These are phyloP conservation scores for Saturnispora sekii DNA, from an alignment of 805 yeast species.

Conservation along the genomic window DNA sequence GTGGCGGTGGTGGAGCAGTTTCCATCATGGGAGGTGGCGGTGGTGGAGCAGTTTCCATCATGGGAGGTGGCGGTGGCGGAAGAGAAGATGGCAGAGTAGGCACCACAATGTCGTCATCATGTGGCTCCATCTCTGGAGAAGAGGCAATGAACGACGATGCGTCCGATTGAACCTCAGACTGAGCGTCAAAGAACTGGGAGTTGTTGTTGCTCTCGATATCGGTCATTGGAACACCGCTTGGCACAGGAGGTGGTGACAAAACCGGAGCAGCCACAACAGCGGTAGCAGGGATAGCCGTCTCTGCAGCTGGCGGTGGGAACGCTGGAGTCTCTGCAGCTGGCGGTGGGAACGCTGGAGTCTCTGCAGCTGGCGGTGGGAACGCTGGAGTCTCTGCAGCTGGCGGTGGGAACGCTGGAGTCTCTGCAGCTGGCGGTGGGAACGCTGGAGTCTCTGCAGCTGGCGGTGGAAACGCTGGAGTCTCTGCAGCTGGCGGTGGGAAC, in stretches of 20 bases:
- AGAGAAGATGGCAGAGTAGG: slow-evolving; percentile 7
- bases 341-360: slow-evolving; percentile 13
- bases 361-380: slow-evolving; percentile 16
- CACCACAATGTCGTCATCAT: slow-evolving; percentile 4
- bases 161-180: slow-evolving; percentile 14
- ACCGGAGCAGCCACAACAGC: neutral
- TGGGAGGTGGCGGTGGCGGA: slow-evolving; percentile 26
- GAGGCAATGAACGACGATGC: slow-evolving; percentile 16
- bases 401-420: slow-evolving; percentile 15
- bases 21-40: too few relatives aligned
- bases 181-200: slow-evolving; percentile 13
- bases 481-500: slow-evolving; percentile 8
- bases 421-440: slow-evolving; percentile 10
- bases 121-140: slow-evolving; percentile 21
- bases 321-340: slow-evolving; percentile 11
- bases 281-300: slow-evolving; percentile 1
- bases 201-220: neutral
- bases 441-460: neutral
- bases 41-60: slow-evolving; percentile 27
- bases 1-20: slow-evolving; percentile 22
- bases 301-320: slow-evolving; percentile 16
- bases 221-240: neutral
- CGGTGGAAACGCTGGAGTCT: neutral
- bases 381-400: slow-evolving; percentile 14
- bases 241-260: neutral